Conservation (phyloP, 768 basidiomycete species). For the Lanmaoa rubissima region DNA sequence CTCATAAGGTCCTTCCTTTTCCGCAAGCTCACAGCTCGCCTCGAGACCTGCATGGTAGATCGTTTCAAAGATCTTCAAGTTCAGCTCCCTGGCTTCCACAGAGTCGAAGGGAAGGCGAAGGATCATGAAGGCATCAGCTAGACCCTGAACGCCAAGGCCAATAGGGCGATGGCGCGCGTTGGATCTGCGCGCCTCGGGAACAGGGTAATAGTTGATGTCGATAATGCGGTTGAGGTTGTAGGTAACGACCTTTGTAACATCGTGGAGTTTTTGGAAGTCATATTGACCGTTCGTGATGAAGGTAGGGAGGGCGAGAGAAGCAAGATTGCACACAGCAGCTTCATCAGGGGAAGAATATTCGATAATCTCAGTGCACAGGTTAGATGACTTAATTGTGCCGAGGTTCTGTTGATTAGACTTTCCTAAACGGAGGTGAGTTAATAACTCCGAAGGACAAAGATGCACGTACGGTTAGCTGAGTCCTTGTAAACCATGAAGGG, state of each 20-base stretch:
- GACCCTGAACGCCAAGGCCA: conserved; percentile 95
- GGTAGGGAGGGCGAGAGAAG: conserved; percentile 91
- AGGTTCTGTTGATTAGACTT: conserved; percentile 99
- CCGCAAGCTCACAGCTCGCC: conserved; percentile 85
- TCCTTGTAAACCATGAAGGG: conserved; percentile 99
- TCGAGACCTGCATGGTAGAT: conserved; percentile 96
- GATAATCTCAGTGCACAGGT: conserved; percentile 98
- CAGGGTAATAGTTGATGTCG: conserved; percentile 94
- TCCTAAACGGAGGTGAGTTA: conserved; percentile 40
- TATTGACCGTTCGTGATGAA: conserved; percentile 82
- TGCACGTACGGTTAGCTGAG: conserved; percentile 75
- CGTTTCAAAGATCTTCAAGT: conserved; percentile 97
- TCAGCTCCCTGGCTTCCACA: conserved; percentile 78
- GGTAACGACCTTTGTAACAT: conserved; percentile 89
- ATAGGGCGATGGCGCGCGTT: conserved; percentile 98
- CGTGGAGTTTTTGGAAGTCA: conserved; percentile 94
- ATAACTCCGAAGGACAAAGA: background rate
- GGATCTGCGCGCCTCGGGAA: conserved; percentile 85
- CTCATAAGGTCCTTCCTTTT: conserved; percentile 77
- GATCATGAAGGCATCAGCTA: conserved; percentile 98
- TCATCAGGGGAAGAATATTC: conserved; percentile 98
- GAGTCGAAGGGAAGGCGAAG: conserved; percentile 96
- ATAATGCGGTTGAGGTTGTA: conserved; percentile 94
- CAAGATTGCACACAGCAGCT: conserved; percentile 97
- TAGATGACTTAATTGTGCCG: conserved; percentile 98